Evolutionary conservation across 495 filamentous ascomycete species (phyloP).

Genomic region (Chaetomium fimeti): DNA sequence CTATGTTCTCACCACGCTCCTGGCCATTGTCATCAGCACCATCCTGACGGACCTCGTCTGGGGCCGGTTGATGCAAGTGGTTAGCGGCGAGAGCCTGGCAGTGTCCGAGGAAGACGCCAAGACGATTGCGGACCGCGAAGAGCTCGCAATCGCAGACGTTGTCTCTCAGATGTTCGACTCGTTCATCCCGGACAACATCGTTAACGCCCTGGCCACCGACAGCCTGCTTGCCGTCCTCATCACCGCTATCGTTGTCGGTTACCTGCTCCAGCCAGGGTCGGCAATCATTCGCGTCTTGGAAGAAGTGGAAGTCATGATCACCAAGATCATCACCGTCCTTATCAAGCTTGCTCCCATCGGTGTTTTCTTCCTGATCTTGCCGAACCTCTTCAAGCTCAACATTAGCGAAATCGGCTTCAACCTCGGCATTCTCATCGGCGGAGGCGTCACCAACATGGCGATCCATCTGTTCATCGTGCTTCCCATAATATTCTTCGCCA

Average conservation of each 20-base stretch:
- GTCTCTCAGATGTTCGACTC: constrained; percentile 37
- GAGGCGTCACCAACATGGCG: constrained; percentile 28
- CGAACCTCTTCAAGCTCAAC: constrained; percentile 37
- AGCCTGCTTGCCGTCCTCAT: constrained; percentile 32
- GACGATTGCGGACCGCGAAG: constrained; percentile 20
- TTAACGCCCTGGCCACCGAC: constrained; percentile 35
- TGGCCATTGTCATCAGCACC: constrained; percentile 33
- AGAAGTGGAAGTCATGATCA: constrained; percentile 36
- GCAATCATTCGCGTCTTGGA: constrained; percentile 22
- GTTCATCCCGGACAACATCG: constrained; percentile 35
- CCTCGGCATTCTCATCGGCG: constrained; percentile 36
- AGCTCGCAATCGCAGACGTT: constrained; percentile 28
- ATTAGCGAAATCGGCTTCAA: constrained; percentile 34
- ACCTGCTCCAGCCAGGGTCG: constrained; percentile 27
- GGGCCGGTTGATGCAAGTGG: constrained; percentile 27
- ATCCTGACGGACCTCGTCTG: constrained; percentile 34
- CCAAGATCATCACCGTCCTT: constrained; percentile 34
- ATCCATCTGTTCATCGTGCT: constrained; percentile 35
- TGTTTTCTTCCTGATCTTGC: constrained; percentile 39
- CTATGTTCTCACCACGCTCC: constrained; percentile 34
- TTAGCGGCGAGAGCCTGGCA: neutral
- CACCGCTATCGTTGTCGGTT: constrained; percentile 29
- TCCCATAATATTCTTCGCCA: constrained; percentile 30
- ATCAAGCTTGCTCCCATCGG: constrained; percentile 39
- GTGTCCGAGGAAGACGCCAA: constrained; percentile 20